These are phyloP conservation scores for Dioscorea cayenensis DNA, from an alignment of 116 monocot genomes.

Conservation along the genomic window DNA sequence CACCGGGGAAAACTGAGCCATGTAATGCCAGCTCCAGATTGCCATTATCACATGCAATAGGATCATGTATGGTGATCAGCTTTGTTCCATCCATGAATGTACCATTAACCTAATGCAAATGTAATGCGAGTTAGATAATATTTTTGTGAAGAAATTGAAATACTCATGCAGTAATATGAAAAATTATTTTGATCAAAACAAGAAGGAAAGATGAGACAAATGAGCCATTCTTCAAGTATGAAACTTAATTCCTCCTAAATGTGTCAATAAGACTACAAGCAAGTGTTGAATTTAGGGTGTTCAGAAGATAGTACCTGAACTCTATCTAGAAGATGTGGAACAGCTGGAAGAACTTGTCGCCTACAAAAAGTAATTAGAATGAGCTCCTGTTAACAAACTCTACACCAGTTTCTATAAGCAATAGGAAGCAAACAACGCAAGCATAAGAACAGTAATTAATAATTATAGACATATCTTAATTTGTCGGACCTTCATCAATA, in stretches of 20 bases:
- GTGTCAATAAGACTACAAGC: neutral
- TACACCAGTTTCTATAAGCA: neutral
- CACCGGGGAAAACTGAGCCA: slow-evolving; percentile 96
- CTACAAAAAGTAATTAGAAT: slow-evolving; percentile 23
- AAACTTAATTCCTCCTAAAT: neutral
- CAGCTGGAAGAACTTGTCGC: slow-evolving; percentile 96
- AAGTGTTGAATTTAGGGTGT: neutral
- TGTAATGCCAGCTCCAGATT: slow-evolving; percentile 77
- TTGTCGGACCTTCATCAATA: too few species aligned
- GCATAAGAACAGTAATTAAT: neutral
- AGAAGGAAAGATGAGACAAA: too few species aligned
- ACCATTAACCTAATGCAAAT: slow-evolving; percentile 71
- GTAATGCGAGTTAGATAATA: neutral
- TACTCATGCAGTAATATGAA: too few species aligned
- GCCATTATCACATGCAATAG: slow-evolving; percentile 78
- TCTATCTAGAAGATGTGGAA: slow-evolving; percentile 75
- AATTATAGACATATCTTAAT: neutral
- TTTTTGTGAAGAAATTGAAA: neutral
- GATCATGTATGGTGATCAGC: slow-evolving; percentile 86
- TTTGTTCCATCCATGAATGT: slow-evolving; percentile 95
- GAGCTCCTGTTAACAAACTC: neutral
- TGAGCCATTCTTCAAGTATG: too few species aligned
- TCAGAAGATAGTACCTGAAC: slow-evolving; percentile 59
- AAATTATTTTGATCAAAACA: too few species aligned
- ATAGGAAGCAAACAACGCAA: neutral